Conservation (phyloP, 345 rosid species). For the Camelina hispida region DNA sequence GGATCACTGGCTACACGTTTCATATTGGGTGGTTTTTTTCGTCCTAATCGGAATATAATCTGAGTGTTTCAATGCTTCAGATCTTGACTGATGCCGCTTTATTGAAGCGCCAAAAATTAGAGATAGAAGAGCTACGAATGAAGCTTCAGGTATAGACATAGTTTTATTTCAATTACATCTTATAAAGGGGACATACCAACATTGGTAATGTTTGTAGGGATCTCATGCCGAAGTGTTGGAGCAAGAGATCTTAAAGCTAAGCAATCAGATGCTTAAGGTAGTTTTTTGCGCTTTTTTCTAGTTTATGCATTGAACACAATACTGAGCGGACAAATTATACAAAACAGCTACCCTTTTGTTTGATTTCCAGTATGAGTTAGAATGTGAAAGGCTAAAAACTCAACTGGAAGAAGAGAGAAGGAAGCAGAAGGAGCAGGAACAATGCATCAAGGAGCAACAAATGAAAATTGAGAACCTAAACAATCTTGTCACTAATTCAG, state of each 20-base stretch:
- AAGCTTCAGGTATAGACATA: conserved; percentile 77
- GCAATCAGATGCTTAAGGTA: conserved; percentile 95
- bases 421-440: conserved; percentile 72
- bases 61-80: conserved; percentile 50
- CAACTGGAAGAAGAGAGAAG: conserved; percentile 87
- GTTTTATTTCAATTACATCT: conserved; percentile 12
- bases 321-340: conserved; percentile 13
- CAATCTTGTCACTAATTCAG: conserved; percentile 52
- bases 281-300: conserved; percentile 19
- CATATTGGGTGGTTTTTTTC: neutral
- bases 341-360: conserved; percentile 20
- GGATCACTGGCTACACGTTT: neutral
- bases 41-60: conserved; percentile 9
- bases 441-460: conserved; percentile 70
- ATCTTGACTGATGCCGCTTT: conserved; percentile 96
- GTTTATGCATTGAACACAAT: neutral
- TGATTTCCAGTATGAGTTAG: conserved; percentile 79
- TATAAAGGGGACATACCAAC: conserved; percentile 22
- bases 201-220: conserved; percentile 57
- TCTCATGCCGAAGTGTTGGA: conserved; percentile 89
- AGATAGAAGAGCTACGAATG: conserved; percentile 83
- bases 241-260: conserved; percentile 80
- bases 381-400: conserved; percentile 81
- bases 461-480: conserved; percentile 68
- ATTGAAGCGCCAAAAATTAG: conserved; percentile 86